A percentile compares a stretch with the other conserved stretches of the same genome.
phyloP scores from a whole-genome alignment of 1,284 basidiomycete species.

The Porphyrellus sp. region DNA sequence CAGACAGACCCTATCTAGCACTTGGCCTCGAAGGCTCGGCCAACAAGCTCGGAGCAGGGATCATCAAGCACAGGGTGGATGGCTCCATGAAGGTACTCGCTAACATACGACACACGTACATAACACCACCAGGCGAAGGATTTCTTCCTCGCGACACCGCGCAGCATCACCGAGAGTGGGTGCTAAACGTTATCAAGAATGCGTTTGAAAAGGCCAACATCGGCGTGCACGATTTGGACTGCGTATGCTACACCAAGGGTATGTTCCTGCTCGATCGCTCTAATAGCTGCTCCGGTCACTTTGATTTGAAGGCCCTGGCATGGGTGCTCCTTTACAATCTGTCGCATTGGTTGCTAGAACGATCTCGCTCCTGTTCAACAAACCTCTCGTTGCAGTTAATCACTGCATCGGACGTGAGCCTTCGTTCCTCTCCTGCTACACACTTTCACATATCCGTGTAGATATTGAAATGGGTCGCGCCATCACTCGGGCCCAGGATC shows the following conservation, averaged over 20 bases:
- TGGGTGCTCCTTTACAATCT: conserved; percentile 96
- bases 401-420: conserved; percentile 95
- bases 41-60: conserved; percentile 96
- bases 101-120: conserved; percentile 94
- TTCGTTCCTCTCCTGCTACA: neutral
- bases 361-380: conserved; percentile 81
- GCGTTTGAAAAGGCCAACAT: conserved; percentile 73
- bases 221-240: conserved; percentile 79
- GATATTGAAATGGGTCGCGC: conserved; percentile 99
- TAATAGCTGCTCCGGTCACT: neutral
- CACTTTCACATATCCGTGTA: conserved; percentile 33
- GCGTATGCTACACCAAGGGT: conserved; percentile 98
- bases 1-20: conserved; percentile 65
- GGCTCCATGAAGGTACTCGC: conserved; percentile 71
- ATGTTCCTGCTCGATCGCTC: conserved; percentile 9
- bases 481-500: conserved; percentile 92
- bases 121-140: conserved; percentile 96
- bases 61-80: conserved; percentile 80
- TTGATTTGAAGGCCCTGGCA: conserved; percentile 77
- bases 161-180: conserved; percentile 94
- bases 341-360: conserved; percentile 96
- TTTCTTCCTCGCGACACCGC: conserved; percentile 96
- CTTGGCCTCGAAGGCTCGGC: conserved; percentile 94
- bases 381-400: conserved; percentile 95
- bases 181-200: conserved; percentile 77